phyloP scores from a whole-genome alignment of 148 eudicot species.

The Bassia scoparia region DNA sequence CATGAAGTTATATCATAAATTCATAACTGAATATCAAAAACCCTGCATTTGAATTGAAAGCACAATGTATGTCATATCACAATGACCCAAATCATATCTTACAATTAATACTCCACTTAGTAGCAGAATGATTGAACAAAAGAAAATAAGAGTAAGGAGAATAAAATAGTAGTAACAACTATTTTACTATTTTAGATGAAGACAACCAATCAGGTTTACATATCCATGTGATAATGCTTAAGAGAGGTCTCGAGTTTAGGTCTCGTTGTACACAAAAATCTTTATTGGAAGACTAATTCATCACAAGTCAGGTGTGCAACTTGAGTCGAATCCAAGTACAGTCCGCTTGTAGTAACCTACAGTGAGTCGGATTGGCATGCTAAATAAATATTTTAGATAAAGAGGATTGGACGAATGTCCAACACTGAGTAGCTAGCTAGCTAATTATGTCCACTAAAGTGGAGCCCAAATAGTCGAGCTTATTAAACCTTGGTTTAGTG shows the following conservation, averaged over 20 bases:
- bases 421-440: background rate
- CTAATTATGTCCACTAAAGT: background rate
- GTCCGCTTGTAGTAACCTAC: too few relatives aligned
- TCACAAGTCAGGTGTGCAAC: too few relatives aligned
- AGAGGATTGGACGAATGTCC: constrained; percentile 12
- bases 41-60: background rate
- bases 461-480: background rate
- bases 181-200: constrained; percentile 6
- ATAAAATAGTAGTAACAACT: background rate
- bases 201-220: too few relatives aligned
- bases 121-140: too few relatives aligned
- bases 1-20: too few relatives aligned
- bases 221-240: too few relatives aligned
- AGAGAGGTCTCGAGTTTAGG: too few relatives aligned
- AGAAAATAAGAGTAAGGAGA: background rate
- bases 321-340: too few relatives aligned
- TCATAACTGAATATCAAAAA: background rate
- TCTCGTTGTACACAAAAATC: too few relatives aligned
- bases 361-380: too few relatives aligned
- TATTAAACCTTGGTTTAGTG: constrained; percentile 1
- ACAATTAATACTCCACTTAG: background rate
- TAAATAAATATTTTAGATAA: too few relatives aligned
- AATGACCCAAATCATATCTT: background rate
- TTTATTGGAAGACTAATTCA: too few relatives aligned
- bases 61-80: background rate